Conservation (phyloP, 2,329 filamentous ascomycete genomes). For the Davidsoniella eucalypti region DNA sequence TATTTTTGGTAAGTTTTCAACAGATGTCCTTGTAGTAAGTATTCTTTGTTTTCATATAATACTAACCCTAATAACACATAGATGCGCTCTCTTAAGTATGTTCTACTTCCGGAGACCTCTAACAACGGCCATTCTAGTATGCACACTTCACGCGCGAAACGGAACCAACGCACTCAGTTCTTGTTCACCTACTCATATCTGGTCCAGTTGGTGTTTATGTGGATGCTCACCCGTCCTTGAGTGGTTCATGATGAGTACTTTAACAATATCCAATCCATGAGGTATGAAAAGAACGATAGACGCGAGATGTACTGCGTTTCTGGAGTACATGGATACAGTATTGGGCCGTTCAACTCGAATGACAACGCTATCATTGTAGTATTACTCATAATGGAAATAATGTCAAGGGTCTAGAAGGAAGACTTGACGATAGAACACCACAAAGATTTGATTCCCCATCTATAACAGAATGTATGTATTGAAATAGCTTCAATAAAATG, state of each 20-base stretch:
- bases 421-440: too few species aligned
- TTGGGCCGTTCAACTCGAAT: too few species aligned
- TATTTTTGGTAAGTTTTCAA: slow-evolving; percentile 61
- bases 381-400: too few species aligned
- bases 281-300: neutral
- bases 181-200: slow-evolving; percentile 89
- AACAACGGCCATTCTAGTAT: slow-evolving; percentile 46
- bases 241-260: neutral
- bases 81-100: slow-evolving; percentile 91
- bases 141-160: slow-evolving; percentile 59
- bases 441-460: too few species aligned
- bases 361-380: too few species aligned
- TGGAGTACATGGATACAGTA: too few species aligned
- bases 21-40: neutral
- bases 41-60: neutral
- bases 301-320: too few species aligned
- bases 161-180: slow-evolving; percentile 78
- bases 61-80: slow-evolving; percentile 22
- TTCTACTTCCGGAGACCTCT: slow-evolving; percentile 72
- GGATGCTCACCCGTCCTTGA: slow-evolving; percentile 40
- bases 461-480: too few species aligned
- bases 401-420: too few species aligned
- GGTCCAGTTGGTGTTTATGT: slow-evolving; percentile 91
- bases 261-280: too few species aligned
- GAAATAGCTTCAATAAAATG: too few species aligned